phyloP scores from a whole-genome alignment of 139 green algal genomes.

The Chlamydomonas eustigma region DNA sequence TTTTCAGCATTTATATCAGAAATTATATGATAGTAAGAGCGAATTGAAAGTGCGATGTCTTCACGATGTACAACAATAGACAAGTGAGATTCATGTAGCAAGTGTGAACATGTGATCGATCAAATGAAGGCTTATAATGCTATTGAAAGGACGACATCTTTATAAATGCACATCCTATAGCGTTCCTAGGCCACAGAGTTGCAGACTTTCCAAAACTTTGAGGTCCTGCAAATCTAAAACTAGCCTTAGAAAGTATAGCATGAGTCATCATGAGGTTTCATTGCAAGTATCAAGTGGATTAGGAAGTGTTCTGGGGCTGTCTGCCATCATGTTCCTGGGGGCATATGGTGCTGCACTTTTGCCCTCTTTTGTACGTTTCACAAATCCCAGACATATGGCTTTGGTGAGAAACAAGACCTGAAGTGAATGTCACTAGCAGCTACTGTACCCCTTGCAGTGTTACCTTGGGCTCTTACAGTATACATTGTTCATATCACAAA shows the following conservation, averaged over 20 bases:
- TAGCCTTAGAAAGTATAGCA: neutral
- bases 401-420: slow-evolving; percentile 3
- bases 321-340: slow-evolving; percentile 5
- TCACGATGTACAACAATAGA: too few species aligned
- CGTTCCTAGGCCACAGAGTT: neutral
- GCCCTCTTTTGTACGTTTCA: neutral
- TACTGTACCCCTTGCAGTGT: neutral
- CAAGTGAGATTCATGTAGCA: too few species aligned
- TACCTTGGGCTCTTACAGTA: neutral
- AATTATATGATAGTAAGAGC: neutral
- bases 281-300: neutral
- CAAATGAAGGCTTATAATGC: too few species aligned
- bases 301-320: neutral
- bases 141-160: too few species aligned
- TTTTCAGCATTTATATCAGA: neutral
- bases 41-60: too few species aligned
- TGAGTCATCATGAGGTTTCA: neutral
- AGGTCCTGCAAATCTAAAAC: neutral
- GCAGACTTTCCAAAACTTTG: neutral
- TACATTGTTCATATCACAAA: neutral
- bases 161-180: too few species aligned
- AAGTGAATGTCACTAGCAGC: neutral
- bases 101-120: too few species aligned
- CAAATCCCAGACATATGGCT: neutral
- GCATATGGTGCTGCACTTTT: neutral